Conservation (phyloP, 176 grass and related monocot genomes). For the Musa beccarii region DNA sequence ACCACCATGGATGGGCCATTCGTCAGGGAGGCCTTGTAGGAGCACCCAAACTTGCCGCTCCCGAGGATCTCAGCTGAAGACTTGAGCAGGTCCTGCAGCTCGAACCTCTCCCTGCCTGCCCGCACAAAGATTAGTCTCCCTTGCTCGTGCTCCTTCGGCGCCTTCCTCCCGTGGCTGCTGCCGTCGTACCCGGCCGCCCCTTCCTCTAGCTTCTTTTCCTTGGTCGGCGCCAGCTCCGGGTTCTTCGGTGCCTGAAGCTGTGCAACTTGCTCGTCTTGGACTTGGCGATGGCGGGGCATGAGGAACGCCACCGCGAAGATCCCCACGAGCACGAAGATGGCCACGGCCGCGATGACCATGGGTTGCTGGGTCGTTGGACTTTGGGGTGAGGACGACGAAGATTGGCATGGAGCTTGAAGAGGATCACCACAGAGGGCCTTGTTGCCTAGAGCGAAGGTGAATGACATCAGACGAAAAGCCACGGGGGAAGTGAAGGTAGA, state of each 20-base stretch:
- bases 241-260: constrained; percentile 1
- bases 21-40: constrained; percentile 57
- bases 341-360: constrained; percentile 24
- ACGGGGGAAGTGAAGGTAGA: not conserved
- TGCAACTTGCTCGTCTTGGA: constrained; percentile 30
- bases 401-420: constrained; percentile 34
- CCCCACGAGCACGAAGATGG: constrained; percentile 5
- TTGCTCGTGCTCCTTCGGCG: constrained; percentile 25
- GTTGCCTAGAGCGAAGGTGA: constrained; percentile 34
- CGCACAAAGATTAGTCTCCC: constrained; percentile 59
- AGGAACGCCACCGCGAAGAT: constrained; percentile 27
- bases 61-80: constrained; percentile 83
- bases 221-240: not conserved
- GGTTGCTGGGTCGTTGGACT: constrained; percentile 2
- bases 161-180: constrained; percentile 11
- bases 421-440: constrained; percentile 56
- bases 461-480: not conserved
- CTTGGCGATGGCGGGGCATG: constrained; percentile 15
- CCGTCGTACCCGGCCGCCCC: not conserved
- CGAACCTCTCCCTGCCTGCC: constrained; percentile 37
- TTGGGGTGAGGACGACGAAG: not conserved
- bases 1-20: constrained; percentile 54
- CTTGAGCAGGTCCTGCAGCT: constrained; percentile 82
- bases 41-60: constrained; percentile 48
- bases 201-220: not conserved